These are phyloP conservation scores for Kalmanozyma brasiliensis DNA, from an alignment of 1,284 basidiomycete species.

Conservation along the genomic window DNA sequence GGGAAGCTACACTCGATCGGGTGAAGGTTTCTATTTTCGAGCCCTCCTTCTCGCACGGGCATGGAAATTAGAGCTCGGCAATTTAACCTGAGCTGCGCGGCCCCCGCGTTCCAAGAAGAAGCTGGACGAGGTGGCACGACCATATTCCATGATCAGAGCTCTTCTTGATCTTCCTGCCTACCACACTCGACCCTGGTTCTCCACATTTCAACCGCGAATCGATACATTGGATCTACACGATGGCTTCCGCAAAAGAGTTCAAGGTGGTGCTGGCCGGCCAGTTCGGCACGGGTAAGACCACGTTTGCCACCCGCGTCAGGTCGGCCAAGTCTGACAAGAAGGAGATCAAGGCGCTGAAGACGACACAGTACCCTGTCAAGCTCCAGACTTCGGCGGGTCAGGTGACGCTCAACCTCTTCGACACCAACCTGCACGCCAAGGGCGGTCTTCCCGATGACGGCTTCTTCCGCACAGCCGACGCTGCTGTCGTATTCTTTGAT, in stretches of 20 bases:
- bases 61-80: too few species aligned
- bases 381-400: conserved; percentile 45
- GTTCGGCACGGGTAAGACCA: conserved; percentile 46
- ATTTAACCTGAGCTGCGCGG: too few species aligned
- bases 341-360: conserved; percentile 52
- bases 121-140: too few species aligned
- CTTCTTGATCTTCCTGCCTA: too few species aligned
- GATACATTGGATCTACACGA: too few species aligned
- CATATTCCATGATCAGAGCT: not conserved
- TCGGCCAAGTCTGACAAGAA: conserved; percentile 36
- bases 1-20: too few species aligned
- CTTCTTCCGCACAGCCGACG: conserved; percentile 49
- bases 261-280: conserved; percentile 49
- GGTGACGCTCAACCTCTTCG: conserved; percentile 43
- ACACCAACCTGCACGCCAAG: conserved; percentile 51
- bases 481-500: conserved; percentile 45
- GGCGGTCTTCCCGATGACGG: conserved; percentile 48
- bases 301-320: conserved; percentile 48
- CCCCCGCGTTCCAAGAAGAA: too few species aligned
- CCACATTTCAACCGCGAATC: too few species aligned
- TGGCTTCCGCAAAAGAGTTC: conserved; percentile 41
- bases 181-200: too few species aligned
- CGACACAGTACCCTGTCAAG: conserved; percentile 39
- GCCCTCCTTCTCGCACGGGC: too few species aligned
- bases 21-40: too few species aligned